Base-by-base conservation (phyloP, 768 basidiomycete species). In the Leccinum boreale region DNA sequence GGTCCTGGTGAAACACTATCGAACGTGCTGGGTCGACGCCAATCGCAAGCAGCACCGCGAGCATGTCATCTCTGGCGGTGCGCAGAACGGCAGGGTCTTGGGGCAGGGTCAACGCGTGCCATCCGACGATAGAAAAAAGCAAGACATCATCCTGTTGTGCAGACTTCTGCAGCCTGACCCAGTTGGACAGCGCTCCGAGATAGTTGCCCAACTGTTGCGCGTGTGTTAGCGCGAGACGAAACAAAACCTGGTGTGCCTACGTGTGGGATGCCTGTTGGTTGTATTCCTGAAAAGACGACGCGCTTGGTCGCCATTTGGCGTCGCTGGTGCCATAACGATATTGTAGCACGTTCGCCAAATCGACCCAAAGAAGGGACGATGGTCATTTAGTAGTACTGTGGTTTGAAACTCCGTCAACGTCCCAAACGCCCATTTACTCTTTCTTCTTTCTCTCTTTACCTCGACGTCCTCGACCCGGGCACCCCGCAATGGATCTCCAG, bases 81-180 rank as follows among this genome's bases (percentile, higher is more conserved):
- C 77, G 75, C 8, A 98, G 79, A 12, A 75, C 68, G 36, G 74
- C 69, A 0, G 94, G 91, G 68, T 94, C 78, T 77, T 96, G 94
- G 5, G 94, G 94, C 24, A 98, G 77, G 2, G 94, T 98, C 65
- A 98, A 78, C 11, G 95, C 94, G 69, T 98, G 96, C 82, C 93
- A 89, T 28, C 95, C 95, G 12, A 95, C 95, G 60, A 97, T 86
- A 1, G 91, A 87, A 72, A 91, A 95, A 23, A 96, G 72, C 9
- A 94, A 78, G 53, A 79, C 75, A 67, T 92, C 89, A 10, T 82
- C 76, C 1, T 79, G 77, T 9, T 68, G 67, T 0, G 86, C 81
- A 39, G 79, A 75, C 45, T 81, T 77, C 72, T 96, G 92, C 26
- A 97, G 76, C 53, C 79, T 79, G 49, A 93, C 89, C 94, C 94